These are phyloP conservation scores for Begonia masoniana DNA, from an alignment of 306 rosid genomes.

Conservation along the genomic window DNA sequence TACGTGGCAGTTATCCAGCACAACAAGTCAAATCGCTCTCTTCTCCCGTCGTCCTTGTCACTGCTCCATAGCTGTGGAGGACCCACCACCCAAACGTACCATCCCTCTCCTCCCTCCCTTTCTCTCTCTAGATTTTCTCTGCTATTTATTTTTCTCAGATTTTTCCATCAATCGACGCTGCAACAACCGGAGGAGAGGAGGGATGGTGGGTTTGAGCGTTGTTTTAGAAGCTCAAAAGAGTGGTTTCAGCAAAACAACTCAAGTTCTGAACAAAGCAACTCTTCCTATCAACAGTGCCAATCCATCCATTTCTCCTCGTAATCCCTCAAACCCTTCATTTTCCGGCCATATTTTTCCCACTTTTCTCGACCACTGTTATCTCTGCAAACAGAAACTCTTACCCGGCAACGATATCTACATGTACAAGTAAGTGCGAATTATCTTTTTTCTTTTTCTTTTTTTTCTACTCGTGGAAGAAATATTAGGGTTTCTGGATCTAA, in stretches of 20 bases:
- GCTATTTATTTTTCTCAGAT: slow-evolving; percentile 21
- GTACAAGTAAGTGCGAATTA: slow-evolving; percentile 54
- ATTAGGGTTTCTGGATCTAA: not conserved
- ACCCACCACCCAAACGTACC: slow-evolving; percentile 24
- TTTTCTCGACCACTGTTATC: slow-evolving; percentile 62
- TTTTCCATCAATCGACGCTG: no score
- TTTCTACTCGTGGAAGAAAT: not conserved
- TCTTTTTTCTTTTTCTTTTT: not conserved
- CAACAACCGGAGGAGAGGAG: not conserved
- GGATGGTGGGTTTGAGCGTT: slow-evolving; percentile 70
- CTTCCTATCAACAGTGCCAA: slow-evolving; percentile 15
- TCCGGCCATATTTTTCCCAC: not conserved
- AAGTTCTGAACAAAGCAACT: slow-evolving; percentile 57
- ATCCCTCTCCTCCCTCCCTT: not conserved
- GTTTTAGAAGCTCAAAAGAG: slow-evolving; percentile 49
- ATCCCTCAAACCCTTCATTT: not conserved
- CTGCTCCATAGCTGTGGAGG: slow-evolving; percentile 63
- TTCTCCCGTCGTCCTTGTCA: slow-evolving; percentile 41
- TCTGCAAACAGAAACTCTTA: slow-evolving; percentile 48
- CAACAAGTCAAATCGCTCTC: slow-evolving; percentile 55
- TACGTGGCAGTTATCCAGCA: slow-evolving; percentile 48
- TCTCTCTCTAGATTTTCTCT: not conserved
- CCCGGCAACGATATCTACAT: slow-evolving; percentile 87
- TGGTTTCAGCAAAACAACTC: slow-evolving; percentile 7
- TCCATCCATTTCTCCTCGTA: slow-evolving; percentile 2